These are phyloP conservation scores for Alternaria viburni DNA, from an alignment of 2,329 filamentous ascomycete genomes.

Conservation along the genomic window DNA sequence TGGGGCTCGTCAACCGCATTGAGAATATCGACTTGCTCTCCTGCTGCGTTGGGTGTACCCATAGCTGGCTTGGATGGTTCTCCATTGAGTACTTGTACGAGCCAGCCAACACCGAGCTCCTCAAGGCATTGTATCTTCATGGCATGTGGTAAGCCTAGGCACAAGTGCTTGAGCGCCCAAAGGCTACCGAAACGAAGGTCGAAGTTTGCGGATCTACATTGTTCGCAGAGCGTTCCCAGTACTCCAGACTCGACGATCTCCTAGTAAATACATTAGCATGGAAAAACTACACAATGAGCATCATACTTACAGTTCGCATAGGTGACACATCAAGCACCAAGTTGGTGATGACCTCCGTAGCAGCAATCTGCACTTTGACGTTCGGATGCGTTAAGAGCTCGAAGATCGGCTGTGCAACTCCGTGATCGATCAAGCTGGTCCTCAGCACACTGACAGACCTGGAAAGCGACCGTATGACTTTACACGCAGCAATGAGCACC, in stretches of 20 bases:
- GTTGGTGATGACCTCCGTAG: slow-evolving; percentile 84
- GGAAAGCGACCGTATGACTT: slow-evolving; percentile 79
- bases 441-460: slow-evolving; percentile 83
- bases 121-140: slow-evolving; percentile 80
- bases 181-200: slow-evolving; percentile 82
- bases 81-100: slow-evolving; percentile 76
- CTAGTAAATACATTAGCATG: slow-evolving; percentile 39
- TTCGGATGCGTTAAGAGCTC: slow-evolving; percentile 75
- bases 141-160: slow-evolving; percentile 72
- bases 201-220: slow-evolving; percentile 82
- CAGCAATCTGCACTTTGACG: slow-evolving; percentile 81
- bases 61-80: slow-evolving; percentile 57
- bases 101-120: slow-evolving; percentile 78
- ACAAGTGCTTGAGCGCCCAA: slow-evolving; percentile 93
- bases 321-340: slow-evolving; percentile 88
- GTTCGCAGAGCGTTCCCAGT: slow-evolving; percentile 77
- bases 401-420: slow-evolving; percentile 78
- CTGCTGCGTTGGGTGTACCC: slow-evolving; percentile 64
- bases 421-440: slow-evolving; percentile 86
- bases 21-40: slow-evolving; percentile 65
- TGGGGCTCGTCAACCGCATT: slow-evolving; percentile 57
- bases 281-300: too few relatives aligned
- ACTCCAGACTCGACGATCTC: slow-evolving; percentile 76
- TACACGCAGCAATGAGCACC: slow-evolving; percentile 85
- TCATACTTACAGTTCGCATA: slow-evolving; percentile 77